phyloP scores from a whole-genome alignment of 2,329 filamentous ascomycete genomes.

The Incumbomyces lentus region DNA sequence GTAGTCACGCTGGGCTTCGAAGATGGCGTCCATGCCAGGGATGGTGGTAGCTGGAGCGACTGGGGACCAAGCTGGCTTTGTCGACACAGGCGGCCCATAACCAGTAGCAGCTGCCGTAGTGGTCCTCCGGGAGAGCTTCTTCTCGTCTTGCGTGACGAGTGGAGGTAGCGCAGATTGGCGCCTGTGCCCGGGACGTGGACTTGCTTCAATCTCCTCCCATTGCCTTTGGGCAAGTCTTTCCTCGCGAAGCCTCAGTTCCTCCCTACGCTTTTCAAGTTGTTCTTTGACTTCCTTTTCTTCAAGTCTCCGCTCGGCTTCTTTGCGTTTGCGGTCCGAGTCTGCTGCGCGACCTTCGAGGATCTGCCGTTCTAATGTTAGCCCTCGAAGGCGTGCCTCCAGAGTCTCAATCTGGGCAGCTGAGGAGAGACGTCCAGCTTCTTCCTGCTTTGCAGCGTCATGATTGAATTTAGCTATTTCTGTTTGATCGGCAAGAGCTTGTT shows the following conservation, averaged over 20 bases:
- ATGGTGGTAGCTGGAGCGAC: not conserved
- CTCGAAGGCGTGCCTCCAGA: slow-evolving; percentile 1
- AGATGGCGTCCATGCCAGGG: slow-evolving; percentile 1
- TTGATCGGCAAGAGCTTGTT: slow-evolving; percentile 5
- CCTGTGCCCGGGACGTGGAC: not conserved
- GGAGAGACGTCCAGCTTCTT: not conserved
- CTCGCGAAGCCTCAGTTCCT: not conserved
- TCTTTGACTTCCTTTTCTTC: slow-evolving; percentile 1
- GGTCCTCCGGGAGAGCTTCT: not conserved
- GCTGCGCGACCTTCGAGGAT: slow-evolving; percentile 1
- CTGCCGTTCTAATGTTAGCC: not conserved
- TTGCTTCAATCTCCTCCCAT: slow-evolving; percentile 7
- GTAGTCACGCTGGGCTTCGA: slow-evolving; percentile 5
- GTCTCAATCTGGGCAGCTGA: not conserved
- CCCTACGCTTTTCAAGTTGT: not conserved
- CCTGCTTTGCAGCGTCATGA: slow-evolving; percentile 1
- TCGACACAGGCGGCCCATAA: not conserved
- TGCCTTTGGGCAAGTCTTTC: not conserved
- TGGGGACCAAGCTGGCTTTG: not conserved
- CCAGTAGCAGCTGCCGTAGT: not conserved
- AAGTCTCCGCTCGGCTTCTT: slow-evolving; percentile 2
- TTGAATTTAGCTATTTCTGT: slow-evolving; percentile 3
- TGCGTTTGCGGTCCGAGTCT: slow-evolving; percentile 2
- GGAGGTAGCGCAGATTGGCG: not conserved
- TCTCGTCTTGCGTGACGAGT: not conserved